Evolutionary conservation across 805 yeast species (phyloP).

Genomic region (Ogataea allantospora): DNA sequence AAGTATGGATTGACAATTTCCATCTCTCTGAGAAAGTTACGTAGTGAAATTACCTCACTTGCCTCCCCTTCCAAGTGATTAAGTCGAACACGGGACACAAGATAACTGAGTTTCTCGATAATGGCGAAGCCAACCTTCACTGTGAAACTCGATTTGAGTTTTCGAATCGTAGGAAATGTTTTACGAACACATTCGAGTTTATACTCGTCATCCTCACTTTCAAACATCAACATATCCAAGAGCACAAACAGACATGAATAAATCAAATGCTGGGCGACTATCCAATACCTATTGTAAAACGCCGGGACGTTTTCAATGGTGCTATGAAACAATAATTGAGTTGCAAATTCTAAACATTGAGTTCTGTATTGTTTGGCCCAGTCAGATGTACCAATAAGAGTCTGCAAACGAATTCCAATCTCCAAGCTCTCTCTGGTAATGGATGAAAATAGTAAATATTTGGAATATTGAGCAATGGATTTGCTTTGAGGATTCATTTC

Average conservation of each 20-base stretch:
- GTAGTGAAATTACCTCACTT: constrained; percentile 19
- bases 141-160: constrained; percentile 22
- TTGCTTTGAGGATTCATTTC: constrained; percentile 5
- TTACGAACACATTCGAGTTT: constrained; percentile 18
- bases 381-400: constrained; percentile 19
- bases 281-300: constrained; percentile 28
- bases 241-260: constrained; percentile 27
- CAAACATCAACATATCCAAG: constrained; percentile 27
- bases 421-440: constrained; percentile 25
- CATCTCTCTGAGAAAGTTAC: constrained; percentile 19
- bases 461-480: constrained; percentile 22
- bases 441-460: constrained; percentile 24
- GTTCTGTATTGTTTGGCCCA: constrained; percentile 23
- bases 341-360: constrained; percentile 22
- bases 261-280: constrained; percentile 28
- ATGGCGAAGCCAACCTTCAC: constrained; percentile 29
- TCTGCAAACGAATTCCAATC: constrained; percentile 23
- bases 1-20: constrained; percentile 18
- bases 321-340: constrained; percentile 20
- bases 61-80: constrained; percentile 14
- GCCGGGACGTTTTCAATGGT: constrained; percentile 18
- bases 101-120: constrained; percentile 24
- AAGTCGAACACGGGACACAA: constrained; percentile 22
- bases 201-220: constrained; percentile 21
- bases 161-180: constrained; percentile 21